A percentile compares a stretch with the other conserved stretches of the same genome.
Conservation (phyloP, 306 rosid species). For the Malus sieversii region DNA sequence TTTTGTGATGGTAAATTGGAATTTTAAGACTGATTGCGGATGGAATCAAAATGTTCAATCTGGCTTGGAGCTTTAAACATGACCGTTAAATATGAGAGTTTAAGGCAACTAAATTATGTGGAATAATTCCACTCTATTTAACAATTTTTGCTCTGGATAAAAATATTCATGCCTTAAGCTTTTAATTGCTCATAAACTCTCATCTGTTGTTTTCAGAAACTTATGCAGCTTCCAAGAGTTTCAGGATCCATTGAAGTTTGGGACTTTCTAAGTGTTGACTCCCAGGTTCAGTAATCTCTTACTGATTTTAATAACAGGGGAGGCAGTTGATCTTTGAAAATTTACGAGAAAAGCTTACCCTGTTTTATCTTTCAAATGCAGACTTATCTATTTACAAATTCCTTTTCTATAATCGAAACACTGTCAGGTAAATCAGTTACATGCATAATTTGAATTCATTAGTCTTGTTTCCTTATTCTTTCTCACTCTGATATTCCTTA, state of each 20-base stretch:
- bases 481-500: slow-evolving; percentile 18
- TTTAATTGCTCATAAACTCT: slow-evolving; percentile 16
- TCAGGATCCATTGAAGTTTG: slow-evolving; percentile 98
- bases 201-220: slow-evolving; percentile 49
- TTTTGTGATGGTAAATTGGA: background rate
- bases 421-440: slow-evolving; percentile 64
- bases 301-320: background rate
- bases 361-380: slow-evolving; percentile 35
- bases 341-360: background rate
- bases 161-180: background rate
- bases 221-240: slow-evolving; percentile 86
- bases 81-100: slow-evolving; percentile 3
- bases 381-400: slow-evolving; percentile 85
- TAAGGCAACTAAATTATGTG: slow-evolving; percentile 13
- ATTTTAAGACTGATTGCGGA: background rate
- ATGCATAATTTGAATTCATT: slow-evolving; percentile 19
- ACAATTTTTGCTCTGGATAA: slow-evolving; percentile 10
- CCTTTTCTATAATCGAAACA: slow-evolving; percentile 87
- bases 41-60: background rate
- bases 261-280: slow-evolving; percentile 98
- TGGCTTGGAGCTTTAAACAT: background rate
- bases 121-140: slow-evolving; percentile 9
- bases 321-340: background rate
- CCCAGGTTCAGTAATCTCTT: slow-evolving; percentile 58
- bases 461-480: background rate